Base-by-base conservation (phyloP, 192 early-diverging fungal genomes). In the Chytriomyces confervae region DNA sequence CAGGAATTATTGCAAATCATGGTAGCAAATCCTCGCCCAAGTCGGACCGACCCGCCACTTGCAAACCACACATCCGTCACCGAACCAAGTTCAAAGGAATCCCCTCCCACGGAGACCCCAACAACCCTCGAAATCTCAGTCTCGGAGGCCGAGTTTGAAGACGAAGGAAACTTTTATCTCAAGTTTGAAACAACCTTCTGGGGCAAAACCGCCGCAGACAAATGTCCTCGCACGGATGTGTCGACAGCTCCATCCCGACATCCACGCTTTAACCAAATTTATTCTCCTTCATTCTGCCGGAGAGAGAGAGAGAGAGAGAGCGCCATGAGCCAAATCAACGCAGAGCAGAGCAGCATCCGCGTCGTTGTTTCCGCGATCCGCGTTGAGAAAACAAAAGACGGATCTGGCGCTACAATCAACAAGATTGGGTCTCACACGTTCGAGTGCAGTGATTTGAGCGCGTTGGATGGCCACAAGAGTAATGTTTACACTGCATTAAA, bases 131-230 rank as follows among this genome's bases (percentile, higher is more conserved):
- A 36, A 36, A 36, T 36, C 29, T 36, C 29, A 36, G 29, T 72
- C 36, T 74, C 47, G 8, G 72, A 74, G 62, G 72, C 72, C 10
- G 72, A 74, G 46, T 74, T 74, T 62, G 72, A 74, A 74, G 72
- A 74, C 27, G 72, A 74, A 62, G 72, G 72, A 8, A 74, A 74
- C 72, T 74, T 50, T 49, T 74, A 62, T 29, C 16, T 74, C 72
- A 36, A 36, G 29, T 36, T 36, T 36, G 29, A 74, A 2, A 61
- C 29, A 9, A 9, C 27, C 9, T 74, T 74, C 44, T 62, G 57
- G 61, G 72, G 62, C 7, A 47, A 13, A 18, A 27, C 10, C 9
- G 2, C 1, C 29, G 11, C 50, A n/a, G 72, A 74, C 2, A 74
- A 74, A 29, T 11, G 11, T 13, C 53, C 72, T 29, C 53, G 72